Conservation (phyloP, 2,329 filamentous ascomycete genomes). For the Talaromyces sp. region DNA sequence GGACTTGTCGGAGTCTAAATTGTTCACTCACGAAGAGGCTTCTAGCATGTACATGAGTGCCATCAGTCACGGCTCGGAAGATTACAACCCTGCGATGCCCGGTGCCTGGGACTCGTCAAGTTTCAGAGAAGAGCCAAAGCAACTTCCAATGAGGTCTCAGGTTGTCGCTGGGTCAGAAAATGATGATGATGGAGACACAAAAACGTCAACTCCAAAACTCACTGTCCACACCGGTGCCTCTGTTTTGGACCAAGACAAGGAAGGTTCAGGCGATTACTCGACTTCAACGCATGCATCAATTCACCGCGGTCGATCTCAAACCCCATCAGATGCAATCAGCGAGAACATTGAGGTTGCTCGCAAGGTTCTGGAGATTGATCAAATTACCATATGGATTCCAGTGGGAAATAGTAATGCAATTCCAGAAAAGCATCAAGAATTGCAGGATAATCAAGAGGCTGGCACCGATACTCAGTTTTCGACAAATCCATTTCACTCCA, state of each 20-base stretch:
- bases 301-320: background rate
- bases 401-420: background rate
- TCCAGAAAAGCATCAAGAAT: background rate
- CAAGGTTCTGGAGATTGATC: constrained; percentile 29
- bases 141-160: constrained; percentile 1
- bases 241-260: background rate
- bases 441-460: background rate
- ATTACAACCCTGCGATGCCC: constrained; percentile 32
- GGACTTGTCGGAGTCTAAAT: constrained; percentile 41
- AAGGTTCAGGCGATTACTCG: background rate
- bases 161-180: background rate
- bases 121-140: constrained; percentile 11
- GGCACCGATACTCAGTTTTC: constrained; percentile 17
- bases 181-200: constrained; percentile 14
- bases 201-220: constrained; percentile 25
- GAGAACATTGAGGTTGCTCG: constrained; percentile 27
- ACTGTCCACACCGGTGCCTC: constrained; percentile 10
- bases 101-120: constrained; percentile 37
- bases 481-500: constrained; percentile 17
- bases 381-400: constrained; percentile 32
- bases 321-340: constrained; percentile 9
- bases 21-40: constrained; percentile 46
- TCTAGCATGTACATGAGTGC: constrained; percentile 53
- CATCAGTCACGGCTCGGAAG: constrained; percentile 38
- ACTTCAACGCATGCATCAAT: background rate